Conservation (phyloP, 1,139 yeast genomes). For the Yamadazyma friedrichii region DNA sequence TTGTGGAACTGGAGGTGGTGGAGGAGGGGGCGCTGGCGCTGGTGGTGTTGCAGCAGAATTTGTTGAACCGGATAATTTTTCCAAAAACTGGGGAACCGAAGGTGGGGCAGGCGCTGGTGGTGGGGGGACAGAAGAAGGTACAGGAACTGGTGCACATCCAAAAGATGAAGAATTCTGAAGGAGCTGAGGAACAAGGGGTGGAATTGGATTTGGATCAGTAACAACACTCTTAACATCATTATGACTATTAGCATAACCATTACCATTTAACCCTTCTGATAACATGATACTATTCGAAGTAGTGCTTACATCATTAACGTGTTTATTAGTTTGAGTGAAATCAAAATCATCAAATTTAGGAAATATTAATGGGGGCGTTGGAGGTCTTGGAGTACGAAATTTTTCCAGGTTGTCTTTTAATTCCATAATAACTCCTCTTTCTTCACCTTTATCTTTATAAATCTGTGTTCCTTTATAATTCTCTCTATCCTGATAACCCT, state of each 20-base stretch:
- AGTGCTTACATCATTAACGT: not conserved
- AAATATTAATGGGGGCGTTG: slow-evolving; percentile 20
- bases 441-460: too few species aligned
- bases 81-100: slow-evolving; percentile 11
- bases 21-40: slow-evolving; percentile 24
- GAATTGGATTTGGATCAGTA: slow-evolving; percentile 20
- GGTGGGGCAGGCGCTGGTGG: slow-evolving; percentile 28
- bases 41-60: slow-evolving; percentile 21
- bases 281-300: not conserved
- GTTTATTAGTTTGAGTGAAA: not conserved
- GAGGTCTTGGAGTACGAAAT: slow-evolving; percentile 16
- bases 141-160: slow-evolving; percentile 16
- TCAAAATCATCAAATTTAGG: slow-evolving; percentile 3
- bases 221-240: not conserved
- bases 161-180: slow-evolving; percentile 11
- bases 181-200: slow-evolving; percentile 28
- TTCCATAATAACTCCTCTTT: slow-evolving; percentile 3
- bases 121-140: slow-evolving; percentile 31
- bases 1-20: slow-evolving; percentile 21
- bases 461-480: too few species aligned
- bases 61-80: not conserved
- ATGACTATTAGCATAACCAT: not conserved
- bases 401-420: slow-evolving; percentile 7
- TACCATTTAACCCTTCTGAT: not conserved
- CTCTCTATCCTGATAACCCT: not conserved